Evolutionary conservation across 1,284 basidiomycete genomes (phyloP).

Genomic region (Tilletia setariae): DNA sequence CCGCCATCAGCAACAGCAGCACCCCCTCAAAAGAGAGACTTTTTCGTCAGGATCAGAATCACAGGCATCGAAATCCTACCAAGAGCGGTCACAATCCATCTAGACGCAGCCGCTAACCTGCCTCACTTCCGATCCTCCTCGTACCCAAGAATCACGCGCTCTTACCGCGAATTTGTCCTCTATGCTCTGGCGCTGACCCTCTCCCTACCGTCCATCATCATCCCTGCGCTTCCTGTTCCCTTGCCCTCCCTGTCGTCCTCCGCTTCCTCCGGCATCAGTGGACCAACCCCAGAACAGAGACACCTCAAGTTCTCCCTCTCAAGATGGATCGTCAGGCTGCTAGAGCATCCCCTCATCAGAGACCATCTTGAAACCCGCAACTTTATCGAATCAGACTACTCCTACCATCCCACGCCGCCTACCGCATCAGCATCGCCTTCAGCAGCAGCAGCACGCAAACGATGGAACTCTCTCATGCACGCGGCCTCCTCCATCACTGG

Average conservation of each 20-base stretch:
- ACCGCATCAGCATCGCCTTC: conserved; percentile 21
- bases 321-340: conserved; percentile 40
- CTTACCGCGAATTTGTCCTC: conserved; percentile 43
- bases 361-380: conserved; percentile 42
- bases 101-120: conserved; percentile 33
- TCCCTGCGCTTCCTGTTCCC: conserved; percentile 20
- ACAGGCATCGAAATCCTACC: conserved; percentile 27
- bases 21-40: conserved; percentile 23
- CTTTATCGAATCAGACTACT: conserved; percentile 48
- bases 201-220: conserved; percentile 16
- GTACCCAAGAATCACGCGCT: conserved; percentile 36
- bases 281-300: conserved; percentile 35
- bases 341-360: conserved; percentile 31
- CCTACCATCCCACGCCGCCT: conserved; percentile 39
- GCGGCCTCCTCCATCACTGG: not conserved
- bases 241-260: conserved; percentile 15
- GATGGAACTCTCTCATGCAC: conserved; percentile 19
- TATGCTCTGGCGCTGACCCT: conserved; percentile 33
- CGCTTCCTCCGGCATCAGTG: conserved; percentile 29
- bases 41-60: conserved; percentile 32
- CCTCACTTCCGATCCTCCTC: conserved; percentile 36
- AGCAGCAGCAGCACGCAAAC: conserved; percentile 30
- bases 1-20: not conserved
- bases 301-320: conserved; percentile 37
- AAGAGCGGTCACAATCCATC: not conserved